Conservation (phyloP, 768 basidiomycete genomes). For the Tricholoma terreum region DNA sequence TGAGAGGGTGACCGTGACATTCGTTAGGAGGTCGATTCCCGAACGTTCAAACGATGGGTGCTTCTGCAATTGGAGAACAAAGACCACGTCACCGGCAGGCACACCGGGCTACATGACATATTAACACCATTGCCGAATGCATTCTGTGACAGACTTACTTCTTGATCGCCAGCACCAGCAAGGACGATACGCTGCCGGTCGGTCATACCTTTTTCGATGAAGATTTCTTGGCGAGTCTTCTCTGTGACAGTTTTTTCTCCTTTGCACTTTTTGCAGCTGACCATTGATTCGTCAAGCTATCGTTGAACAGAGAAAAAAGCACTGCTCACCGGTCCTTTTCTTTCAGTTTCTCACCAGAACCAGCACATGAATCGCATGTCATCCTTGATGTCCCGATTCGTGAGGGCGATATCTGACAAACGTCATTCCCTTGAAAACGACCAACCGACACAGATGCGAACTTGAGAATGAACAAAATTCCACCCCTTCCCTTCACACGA, state of each 20-base stretch:
- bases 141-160: slow-evolving; percentile 41
- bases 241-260: slow-evolving; percentile 81
- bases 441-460: slow-evolving; percentile 16
- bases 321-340: slow-evolving; percentile 76
- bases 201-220: slow-evolving; percentile 83
- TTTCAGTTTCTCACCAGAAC: slow-evolving; percentile 65
- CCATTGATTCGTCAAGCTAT: background rate
- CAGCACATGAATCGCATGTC: slow-evolving; percentile 68
- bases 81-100: slow-evolving; percentile 89
- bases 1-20: slow-evolving; percentile 83
- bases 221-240: slow-evolving; percentile 85
- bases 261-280: slow-evolving; percentile 94
- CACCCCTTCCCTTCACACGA: slow-evolving; percentile 85
- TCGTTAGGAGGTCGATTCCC: slow-evolving; percentile 76
- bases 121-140: background rate
- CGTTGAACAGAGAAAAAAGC: background rate
- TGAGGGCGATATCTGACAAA: slow-evolving; percentile 39
- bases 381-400: slow-evolving; percentile 49
- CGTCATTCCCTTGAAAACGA: background rate
- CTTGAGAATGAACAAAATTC: slow-evolving; percentile 58
- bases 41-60: slow-evolving; percentile 85
- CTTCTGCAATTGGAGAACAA: slow-evolving; percentile 62
- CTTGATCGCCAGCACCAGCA: slow-evolving; percentile 89
- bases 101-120: slow-evolving; percentile 61
- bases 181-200: slow-evolving; percentile 84